Evolutionary conservation across 1,284 basidiomycete species (phyloP), one percentile per base, ranked within the genome.

Genomic region (Chalciporus piperatoides): DNA sequence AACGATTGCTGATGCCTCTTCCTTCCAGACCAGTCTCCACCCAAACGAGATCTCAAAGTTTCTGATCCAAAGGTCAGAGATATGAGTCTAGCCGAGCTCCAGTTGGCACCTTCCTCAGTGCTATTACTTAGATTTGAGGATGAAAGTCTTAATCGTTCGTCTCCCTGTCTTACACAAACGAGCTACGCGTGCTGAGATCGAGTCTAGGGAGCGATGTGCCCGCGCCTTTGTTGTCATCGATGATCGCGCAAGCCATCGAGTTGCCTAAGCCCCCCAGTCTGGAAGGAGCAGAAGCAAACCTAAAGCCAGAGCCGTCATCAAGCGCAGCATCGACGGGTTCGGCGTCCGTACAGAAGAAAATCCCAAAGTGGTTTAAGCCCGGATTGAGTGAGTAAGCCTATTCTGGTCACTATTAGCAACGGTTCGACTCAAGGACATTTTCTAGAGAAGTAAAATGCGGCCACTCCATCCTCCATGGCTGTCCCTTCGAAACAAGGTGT

Each of bases 71-170:
- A 75, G 44, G 80, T 90, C 23, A 81, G 80, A 56, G 80, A 86
- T 56, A 75, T 84, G 48, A 78, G 77, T 8, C 72, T 95, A 1
- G 69, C 74, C 0, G 79, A 92, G 45, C 75, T 95, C 8, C 80
- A 88, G 17, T 73, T 95, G 27, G 81, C 90, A 0, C 92, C 92
- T 0, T 84, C 87, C 1, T 89, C 90, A 2, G 71, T 93, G 12
- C 76, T 95, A 4, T 70, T 86, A 38, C 70, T 95, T 45, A 78
- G 82, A 49, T 96, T 94, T 64, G 76, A 83, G 44, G 81, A 91
- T 41, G 81, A 84, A 2, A 62, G 67, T 6, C 66, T 92, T 42
- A 92, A 94, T 60, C 74, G 91, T 89, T 56, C 15, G 63, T 59
- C 35, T 45, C 28, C 28, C 11, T 28, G 15, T 50, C 2, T 25